These are phyloP conservation scores for Microdochium paspali DNA, from an alignment of 2,329 filamentous ascomycete species.

Conservation along the genomic window DNA sequence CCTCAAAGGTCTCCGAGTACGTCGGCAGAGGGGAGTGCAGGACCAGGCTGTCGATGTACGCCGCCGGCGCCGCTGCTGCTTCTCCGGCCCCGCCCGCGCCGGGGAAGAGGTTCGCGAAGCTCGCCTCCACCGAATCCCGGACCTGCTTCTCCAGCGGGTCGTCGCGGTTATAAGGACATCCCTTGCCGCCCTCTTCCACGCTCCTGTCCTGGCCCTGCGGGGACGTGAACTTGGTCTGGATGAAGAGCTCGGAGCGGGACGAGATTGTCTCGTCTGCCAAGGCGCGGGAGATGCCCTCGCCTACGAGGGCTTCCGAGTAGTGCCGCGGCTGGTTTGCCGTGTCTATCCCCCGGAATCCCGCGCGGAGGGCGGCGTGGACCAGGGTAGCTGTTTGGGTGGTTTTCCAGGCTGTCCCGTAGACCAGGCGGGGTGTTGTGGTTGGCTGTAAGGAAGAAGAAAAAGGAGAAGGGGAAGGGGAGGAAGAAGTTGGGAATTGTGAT, in stretches of 20 bases:
- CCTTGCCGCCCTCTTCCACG: constrained; percentile 18
- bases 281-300: constrained; percentile 53
- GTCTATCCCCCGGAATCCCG: constrained; percentile 66
- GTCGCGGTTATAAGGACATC: constrained; percentile 46
- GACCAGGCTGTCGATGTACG: constrained; percentile 64
- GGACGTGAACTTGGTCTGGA: constrained; percentile 76
- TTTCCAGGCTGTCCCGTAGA: constrained; percentile 88
- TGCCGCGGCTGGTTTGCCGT: constrained; percentile 72
- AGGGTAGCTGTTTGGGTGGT: constrained; percentile 56
- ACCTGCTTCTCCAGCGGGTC: constrained; percentile 56
- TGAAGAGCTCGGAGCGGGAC: constrained; percentile 49
- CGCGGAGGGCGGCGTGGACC: constrained; percentile 57
- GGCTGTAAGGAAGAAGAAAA: constrained; percentile 6
- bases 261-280: constrained; percentile 48
- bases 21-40: constrained; percentile 50
- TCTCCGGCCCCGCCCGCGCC: background rate
- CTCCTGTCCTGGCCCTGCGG: constrained; percentile 49
- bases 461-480: constrained; percentile 2
- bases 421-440: constrained; percentile 37
- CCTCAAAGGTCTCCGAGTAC: constrained; percentile 43
- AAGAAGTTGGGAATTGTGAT: constrained; percentile 1
- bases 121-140: constrained; percentile 46
- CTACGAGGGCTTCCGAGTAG: constrained; percentile 66
- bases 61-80: constrained; percentile 17
- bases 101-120: background rate